Conservation (phyloP, 148 eudicot species). For the Camellia lanceoleosa region DNA sequence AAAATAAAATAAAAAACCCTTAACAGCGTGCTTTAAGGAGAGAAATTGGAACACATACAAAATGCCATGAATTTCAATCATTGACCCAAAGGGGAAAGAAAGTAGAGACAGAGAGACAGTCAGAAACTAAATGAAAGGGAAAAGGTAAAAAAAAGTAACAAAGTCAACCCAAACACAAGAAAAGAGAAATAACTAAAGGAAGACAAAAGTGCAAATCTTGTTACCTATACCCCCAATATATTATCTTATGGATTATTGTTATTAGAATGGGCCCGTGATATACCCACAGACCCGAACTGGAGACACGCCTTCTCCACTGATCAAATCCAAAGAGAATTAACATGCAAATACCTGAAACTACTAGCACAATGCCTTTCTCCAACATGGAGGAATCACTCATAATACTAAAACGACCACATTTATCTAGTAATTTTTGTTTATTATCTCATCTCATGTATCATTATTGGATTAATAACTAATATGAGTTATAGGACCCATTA, state of each 20-base stretch:
- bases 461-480: too few species aligned
- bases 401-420: too few species aligned
- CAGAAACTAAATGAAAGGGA: background rate
- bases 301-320: too few species aligned
- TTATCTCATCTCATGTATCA: too few species aligned
- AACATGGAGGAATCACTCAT: too few species aligned
- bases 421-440: too few species aligned
- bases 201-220: background rate
- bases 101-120: background rate
- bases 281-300: too few species aligned
- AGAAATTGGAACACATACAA: background rate
- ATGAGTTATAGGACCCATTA: too few species aligned
- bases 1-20: background rate
- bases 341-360: background rate
- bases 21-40: background rate
- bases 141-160: background rate
- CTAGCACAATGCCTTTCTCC: background rate
- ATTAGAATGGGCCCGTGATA: too few species aligned
- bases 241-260: too few species aligned
- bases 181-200: background rate
- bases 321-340: background rate
- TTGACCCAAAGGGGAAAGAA: background rate
- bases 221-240: background rate
- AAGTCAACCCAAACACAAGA: background rate
- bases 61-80: slow-evolving; percentile 15